These are phyloP conservation scores for Eucalyptus tenuipes DNA, from an alignment of 345 rosid species.

Conservation along the genomic window DNA sequence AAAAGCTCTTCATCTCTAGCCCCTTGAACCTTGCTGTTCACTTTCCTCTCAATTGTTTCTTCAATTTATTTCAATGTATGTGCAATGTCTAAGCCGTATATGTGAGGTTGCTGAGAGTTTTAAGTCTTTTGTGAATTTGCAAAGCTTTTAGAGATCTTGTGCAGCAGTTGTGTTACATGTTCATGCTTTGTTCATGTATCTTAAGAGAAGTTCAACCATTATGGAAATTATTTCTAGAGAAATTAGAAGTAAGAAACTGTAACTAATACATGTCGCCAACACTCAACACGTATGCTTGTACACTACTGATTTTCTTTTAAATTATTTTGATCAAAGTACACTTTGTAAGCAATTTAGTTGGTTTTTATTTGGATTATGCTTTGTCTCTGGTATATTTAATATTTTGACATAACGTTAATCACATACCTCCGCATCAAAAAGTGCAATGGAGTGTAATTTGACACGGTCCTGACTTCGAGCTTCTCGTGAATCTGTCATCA, in stretches of 20 bases:
- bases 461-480: fast-evolving
- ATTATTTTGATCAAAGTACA: fast-evolving
- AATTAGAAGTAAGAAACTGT: fast-evolving
- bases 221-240: not conserved
- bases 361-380: too few relatives aligned
- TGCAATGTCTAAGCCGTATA: not conserved
- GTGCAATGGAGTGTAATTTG: not conserved
- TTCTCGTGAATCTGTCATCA: not conserved
- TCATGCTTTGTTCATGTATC: too few relatives aligned
- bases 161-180: fast-evolving
- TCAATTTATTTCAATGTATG: not conserved
- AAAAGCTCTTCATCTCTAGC: not conserved
- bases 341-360: not conserved
- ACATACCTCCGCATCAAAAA: not conserved
- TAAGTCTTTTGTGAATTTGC: fast-evolving
- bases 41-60: not conserved
- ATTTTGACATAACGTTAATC: not conserved
- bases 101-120: not conserved
- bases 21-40: not conserved
- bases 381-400: too few relatives aligned
- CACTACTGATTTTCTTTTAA: too few relatives aligned
- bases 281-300: fast-evolving
- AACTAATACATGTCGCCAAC: fast-evolving
- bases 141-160: fast-evolving
- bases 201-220: fast-evolving